Conservation (phyloP, 2,329 filamentous ascomycete genomes). For the Clarireedia paspali region DNA sequence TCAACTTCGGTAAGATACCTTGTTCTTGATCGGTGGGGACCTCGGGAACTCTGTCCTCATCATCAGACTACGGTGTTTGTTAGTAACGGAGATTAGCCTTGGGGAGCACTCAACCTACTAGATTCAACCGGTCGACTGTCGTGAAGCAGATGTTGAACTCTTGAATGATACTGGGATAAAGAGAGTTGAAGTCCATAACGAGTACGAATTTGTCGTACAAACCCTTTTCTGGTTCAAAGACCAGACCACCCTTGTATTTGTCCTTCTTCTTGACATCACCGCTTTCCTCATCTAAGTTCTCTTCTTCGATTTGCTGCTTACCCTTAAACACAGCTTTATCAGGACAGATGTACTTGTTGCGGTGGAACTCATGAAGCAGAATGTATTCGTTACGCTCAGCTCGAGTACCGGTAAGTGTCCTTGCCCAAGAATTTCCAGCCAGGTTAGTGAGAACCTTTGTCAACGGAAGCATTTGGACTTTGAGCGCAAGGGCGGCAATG, state of each 20-base stretch:
- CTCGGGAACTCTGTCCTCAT: slow-evolving; percentile 83
- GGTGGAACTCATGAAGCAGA: slow-evolving; percentile 91
- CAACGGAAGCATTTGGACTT: slow-evolving; percentile 84
- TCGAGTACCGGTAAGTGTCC: slow-evolving; percentile 89
- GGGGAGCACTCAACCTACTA: slow-evolving; percentile 43
- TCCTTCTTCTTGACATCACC: slow-evolving; percentile 91
- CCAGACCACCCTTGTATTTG: slow-evolving; percentile 96
- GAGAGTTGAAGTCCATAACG: slow-evolving; percentile 99
- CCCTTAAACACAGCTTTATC: slow-evolving; percentile 83
- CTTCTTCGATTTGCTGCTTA: slow-evolving; percentile 65
- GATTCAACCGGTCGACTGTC: slow-evolving; percentile 72
- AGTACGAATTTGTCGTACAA: slow-evolving; percentile 97
- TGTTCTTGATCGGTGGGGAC: slow-evolving; percentile 71
- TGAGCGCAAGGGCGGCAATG: slow-evolving; percentile 81
- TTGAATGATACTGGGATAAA: slow-evolving; percentile 99
- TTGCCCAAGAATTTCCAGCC: slow-evolving; percentile 96
- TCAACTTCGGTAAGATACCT: slow-evolving; percentile 83
- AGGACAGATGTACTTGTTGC: slow-evolving; percentile 95
- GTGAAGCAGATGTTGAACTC: slow-evolving; percentile 99
- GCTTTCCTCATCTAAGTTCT: slow-evolving; percentile 59
- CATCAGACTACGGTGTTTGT: slow-evolving; percentile 47
- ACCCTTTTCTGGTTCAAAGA: slow-evolving; percentile 96
- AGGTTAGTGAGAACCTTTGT: slow-evolving; percentile 95
- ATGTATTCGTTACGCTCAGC: slow-evolving; percentile 99
- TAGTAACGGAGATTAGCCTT: slow-evolving; percentile 8